Base-by-base conservation (phyloP, 352 stramenopile species). In the Phytophthora tentaculata region DNA sequence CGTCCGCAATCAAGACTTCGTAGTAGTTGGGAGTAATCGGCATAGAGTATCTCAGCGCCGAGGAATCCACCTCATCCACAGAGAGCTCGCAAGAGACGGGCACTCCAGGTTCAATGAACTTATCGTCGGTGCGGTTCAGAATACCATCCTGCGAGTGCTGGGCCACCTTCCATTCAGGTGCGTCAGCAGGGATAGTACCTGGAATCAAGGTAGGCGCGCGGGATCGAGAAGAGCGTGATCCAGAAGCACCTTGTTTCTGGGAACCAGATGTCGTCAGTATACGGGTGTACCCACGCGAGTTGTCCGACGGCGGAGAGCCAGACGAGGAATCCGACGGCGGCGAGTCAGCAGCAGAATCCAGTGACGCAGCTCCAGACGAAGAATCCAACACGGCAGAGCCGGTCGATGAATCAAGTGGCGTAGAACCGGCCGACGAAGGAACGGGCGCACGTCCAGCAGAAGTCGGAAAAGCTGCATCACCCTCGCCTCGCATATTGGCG, bases 121-220 rank as follows among this genome's bases (percentile, higher is more conserved):
- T 54, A 12, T 6, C 23, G 22, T 23, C 23, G 3, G 6, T 28
- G 10, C 23, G 22, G 32, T 39, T 39, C 14, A 54, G 28, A 5
- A 54, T 37, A 19, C 13, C 23, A 26, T 54, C 22, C 32, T 54
- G 48, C 48, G 23, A 54, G 13, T 54, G 48, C 48, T 54, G 48
- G 3, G 39, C 48, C 4, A 35, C 22, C n/a, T 39, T 35, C 23
- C 48, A 39, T 9, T 54, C 12, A 1, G 23, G 9, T 22, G 23
- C 48, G 22, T 39, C 10, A 17, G 28, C 48, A 3, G 23, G 23
- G 17, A 54, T n/a, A 10, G 48, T 17, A 22, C 32, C 48, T 6
- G n/a, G 22, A 9, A 39, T 13, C 14, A 29, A 6, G 3, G 44
- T 51, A 14, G 0, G 44, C 2, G 32, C 32, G 7, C 32, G 32